Evolutionary conservation across 164 flowering plant genomes (phyloP), one percentile per base, ranked within the genome.

Genomic region (Tetracentron sinense): DNA sequence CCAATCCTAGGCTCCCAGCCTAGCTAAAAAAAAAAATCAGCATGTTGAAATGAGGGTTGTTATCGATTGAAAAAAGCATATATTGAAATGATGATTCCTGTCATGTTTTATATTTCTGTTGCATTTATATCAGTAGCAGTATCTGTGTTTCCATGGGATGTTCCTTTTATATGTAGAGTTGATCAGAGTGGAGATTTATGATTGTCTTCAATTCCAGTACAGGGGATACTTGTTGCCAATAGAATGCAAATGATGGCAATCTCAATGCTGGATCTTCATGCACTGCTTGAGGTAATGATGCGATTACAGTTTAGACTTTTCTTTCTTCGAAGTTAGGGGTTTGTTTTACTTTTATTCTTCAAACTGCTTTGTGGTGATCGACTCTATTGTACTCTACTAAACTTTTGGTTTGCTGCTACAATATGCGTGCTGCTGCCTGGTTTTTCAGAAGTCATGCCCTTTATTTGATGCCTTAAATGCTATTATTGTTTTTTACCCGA

Each of bases 211-310:
- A 62, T 66, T 66, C 71, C 70, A 68, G 68, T 65, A 73, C 76
- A 69, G 76, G 73, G 76, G 61, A 60, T 73, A 60, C 60, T 69
- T 29, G 25, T 73, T 44, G 73, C 76, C 47, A 64, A 53, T 35
- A 69, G 69, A 61, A 63, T 73, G 56, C 76, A 69, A 61, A 46
- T 56, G 26, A 50, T 65, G 58, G 52, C 54, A 28, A 61, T 52
- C 14, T 49, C 76, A 21, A 48, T 73, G 67, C 60, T 73, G 61
- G 76, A 73, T 61, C 66, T 73, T 26, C 76, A 73, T 69, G 42
- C 70, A 51, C 25, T 61, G 48, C 63, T 73, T 38, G 66, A 73
- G 76, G 76, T 73, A 60, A 54, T 38, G 42, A 38, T 44, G 8
- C 44, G n/a, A n/a, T n/a, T n/a, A n/a, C 44, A 38, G 2, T 38